Conservation (phyloP, 2,329 filamentous ascomycete species). For the Cladosporium cucumerinum region DNA sequence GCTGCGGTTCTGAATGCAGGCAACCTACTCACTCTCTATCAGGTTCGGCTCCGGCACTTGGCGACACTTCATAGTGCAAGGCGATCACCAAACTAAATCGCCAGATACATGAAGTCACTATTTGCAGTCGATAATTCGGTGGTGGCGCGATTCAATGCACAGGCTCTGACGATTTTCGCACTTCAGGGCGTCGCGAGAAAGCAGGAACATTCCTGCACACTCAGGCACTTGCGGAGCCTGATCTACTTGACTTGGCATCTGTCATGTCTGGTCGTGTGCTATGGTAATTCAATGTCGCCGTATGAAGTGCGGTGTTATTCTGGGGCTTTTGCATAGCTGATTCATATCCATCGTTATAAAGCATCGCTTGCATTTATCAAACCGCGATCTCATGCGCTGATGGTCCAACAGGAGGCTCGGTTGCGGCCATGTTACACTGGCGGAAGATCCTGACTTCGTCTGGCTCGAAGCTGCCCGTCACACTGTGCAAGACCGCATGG, state of each 20-base stretch:
- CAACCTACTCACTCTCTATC: neutral
- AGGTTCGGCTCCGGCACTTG: neutral
- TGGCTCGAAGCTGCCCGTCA: slow-evolving; percentile 69
- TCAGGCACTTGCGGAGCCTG: neutral
- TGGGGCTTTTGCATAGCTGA: neutral
- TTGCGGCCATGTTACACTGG: slow-evolving; percentile 76
- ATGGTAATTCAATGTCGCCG: neutral
- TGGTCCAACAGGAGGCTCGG: slow-evolving; percentile 55
- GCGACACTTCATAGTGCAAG: neutral
- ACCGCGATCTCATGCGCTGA: neutral
- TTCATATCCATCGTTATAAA: neutral
- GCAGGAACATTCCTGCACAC: neutral
- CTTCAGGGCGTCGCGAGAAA: neutral
- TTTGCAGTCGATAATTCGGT: neutral
- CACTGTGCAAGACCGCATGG: slow-evolving; percentile 68
- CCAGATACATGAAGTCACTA: neutral
- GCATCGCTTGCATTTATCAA: neutral
- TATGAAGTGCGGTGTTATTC: neutral
- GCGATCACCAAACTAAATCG: neutral
- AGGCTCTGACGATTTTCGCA: neutral
- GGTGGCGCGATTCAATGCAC: neutral
- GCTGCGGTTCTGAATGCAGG: neutral
- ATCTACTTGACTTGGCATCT: neutral
- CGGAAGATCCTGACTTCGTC: slow-evolving; percentile 73
- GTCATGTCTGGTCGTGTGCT: neutral